Evolutionary conservation across 2,329 filamentous ascomycete species (phyloP).

Genomic region (Aspergillus jensenii): DNA sequence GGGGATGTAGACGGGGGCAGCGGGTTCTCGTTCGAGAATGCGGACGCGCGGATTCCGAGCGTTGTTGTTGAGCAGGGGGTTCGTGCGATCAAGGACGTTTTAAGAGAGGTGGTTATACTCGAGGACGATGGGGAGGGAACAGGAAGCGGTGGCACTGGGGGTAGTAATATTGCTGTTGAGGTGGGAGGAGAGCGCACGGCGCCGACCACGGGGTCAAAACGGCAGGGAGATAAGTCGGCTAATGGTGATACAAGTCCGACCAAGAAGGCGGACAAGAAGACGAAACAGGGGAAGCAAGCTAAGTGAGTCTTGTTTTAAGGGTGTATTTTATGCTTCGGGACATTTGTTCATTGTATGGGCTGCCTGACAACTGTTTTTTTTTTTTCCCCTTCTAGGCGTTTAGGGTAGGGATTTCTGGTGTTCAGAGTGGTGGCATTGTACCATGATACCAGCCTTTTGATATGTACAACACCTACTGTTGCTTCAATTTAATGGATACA

Average conservation of each 20-base stretch:
- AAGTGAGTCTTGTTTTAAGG: slow-evolving; percentile 12
- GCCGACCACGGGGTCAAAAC: background rate
- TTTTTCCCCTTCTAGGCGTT: background rate
- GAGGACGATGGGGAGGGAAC: slow-evolving; percentile 35
- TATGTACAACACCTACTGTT: slow-evolving; percentile 9
- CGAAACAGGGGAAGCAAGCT: slow-evolving; percentile 21
- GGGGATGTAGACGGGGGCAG: slow-evolving; percentile 18
- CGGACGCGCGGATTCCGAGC: slow-evolving; percentile 51
- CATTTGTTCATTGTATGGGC: background rate
- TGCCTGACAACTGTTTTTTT: background rate
- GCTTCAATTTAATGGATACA: background rate
- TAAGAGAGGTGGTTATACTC: slow-evolving; percentile 52
- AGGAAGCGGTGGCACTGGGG: slow-evolving; percentile 3
- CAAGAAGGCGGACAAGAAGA: slow-evolving; percentile 28
- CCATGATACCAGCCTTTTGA: slow-evolving; percentile 13
- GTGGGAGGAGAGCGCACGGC: background rate
- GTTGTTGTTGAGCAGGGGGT: slow-evolving; percentile 52
- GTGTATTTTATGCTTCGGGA: background rate
- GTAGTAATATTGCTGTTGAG: slow-evolving; percentile 6
- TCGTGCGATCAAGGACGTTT: slow-evolving; percentile 51
- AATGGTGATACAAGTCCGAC: slow-evolving; percentile 25
- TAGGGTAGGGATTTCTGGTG: slow-evolving; percentile 3
- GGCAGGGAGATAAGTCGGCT: slow-evolving; percentile 15
- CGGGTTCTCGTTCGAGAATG: slow-evolving; percentile 29
- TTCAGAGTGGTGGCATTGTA: slow-evolving; percentile 10